Conservation (phyloP, 495 filamentous ascomycete genomes). For the Daldinia vernicosa region DNA sequence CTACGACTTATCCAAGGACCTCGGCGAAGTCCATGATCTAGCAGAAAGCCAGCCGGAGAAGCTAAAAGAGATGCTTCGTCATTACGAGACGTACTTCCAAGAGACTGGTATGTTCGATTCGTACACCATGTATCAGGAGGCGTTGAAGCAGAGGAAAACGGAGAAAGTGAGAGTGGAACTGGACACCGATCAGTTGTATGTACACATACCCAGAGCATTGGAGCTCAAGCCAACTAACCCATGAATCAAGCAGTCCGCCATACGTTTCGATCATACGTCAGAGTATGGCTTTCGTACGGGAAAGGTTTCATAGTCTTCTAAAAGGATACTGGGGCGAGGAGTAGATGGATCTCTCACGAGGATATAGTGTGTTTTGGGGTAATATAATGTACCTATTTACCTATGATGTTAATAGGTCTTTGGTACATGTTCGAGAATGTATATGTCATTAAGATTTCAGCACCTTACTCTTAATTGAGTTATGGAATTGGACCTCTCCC, state of each 20-base stretch:
- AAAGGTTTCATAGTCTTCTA: conserved; percentile 8
- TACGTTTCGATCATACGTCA: conserved; percentile 15
- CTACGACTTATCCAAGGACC: conserved; percentile 49
- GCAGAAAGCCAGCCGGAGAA: conserved; percentile 37
- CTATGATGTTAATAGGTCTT: no score
- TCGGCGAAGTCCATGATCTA: conserved; percentile 51
- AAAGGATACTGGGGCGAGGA: conserved; percentile 24
- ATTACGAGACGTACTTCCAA: conserved; percentile 57
- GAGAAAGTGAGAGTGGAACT: background rate
- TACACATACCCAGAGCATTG: background rate
- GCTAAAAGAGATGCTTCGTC: conserved; percentile 46
- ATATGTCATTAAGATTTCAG: no score
- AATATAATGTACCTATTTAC: no score
- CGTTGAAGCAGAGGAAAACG: conserved; percentile 28
- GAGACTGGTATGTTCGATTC: conserved; percentile 63
- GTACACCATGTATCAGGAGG: conserved; percentile 36
- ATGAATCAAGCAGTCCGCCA: background rate
- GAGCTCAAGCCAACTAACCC: background rate
- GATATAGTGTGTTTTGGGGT: background rate
- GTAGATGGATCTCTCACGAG: conserved; percentile 10
- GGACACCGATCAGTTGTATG: conserved; percentile 14
- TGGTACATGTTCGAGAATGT: no score
- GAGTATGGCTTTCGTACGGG: conserved; percentile 16
- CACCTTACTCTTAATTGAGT: no score
- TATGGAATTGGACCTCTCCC: no score